Conservation (phyloP, 331 rosid genomes). For the Prunus yedoensis region DNA sequence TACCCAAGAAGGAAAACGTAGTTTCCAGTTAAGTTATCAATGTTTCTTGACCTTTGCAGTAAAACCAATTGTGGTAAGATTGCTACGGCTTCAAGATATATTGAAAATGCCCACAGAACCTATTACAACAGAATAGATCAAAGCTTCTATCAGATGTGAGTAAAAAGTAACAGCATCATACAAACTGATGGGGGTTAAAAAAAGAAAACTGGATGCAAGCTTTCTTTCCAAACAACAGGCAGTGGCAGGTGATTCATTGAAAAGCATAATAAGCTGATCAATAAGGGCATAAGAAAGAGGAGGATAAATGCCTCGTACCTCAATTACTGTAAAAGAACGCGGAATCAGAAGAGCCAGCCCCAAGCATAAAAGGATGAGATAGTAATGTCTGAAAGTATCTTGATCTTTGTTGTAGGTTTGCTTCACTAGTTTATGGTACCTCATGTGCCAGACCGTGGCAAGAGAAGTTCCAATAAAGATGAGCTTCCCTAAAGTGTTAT, state of each 20-base stretch:
- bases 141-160: constrained; percentile 6
- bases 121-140: neutral
- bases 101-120: constrained; percentile 34
- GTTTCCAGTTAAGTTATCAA: constrained; percentile 34
- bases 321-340: constrained; percentile 7
- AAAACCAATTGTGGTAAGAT: constrained; percentile 37
- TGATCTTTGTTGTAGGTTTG: constrained; percentile 36
- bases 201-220: no score
- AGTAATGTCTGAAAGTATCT: constrained; percentile 38
- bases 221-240: no score
- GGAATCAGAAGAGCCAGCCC: constrained; percentile 31
- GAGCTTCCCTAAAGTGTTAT: constrained; percentile 28
- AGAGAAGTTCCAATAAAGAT: constrained; percentile 32
- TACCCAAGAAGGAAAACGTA: constrained; percentile 43
- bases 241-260: neutral
- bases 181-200: neutral
- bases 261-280: neutral
- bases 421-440: constrained; percentile 44
- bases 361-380: constrained; percentile 23
- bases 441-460: constrained; percentile 42
- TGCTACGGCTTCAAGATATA: constrained; percentile 41
- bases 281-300: neutral
- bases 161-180: neutral
- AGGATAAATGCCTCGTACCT: constrained; percentile 5
- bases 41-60: constrained; percentile 32